A percentile compares a stretch with the other conserved stretches of the same genome.
Evolutionary conservation across 768 basidiomycete species (phyloP).

Genomic region (Suillus americanus): DNA sequence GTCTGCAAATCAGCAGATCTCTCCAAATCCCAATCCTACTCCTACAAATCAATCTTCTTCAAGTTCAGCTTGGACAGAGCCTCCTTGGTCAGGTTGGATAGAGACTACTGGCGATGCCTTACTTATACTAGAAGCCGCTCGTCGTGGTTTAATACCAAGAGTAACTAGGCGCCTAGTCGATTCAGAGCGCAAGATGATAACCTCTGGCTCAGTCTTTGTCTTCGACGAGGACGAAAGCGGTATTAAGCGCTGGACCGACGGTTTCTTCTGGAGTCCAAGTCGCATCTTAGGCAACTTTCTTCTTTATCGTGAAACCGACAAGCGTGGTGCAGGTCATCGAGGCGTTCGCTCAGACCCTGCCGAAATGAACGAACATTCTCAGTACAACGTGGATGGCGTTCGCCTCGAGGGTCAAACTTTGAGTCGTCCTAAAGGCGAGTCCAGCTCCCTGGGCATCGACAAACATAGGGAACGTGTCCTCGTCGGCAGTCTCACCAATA

Average conservation of each 20-base stretch:
- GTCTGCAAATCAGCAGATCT: constrained; percentile 32
- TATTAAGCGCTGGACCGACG: constrained; percentile 98
- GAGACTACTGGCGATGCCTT: constrained; percentile 94
- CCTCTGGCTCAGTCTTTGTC: constrained; percentile 91
- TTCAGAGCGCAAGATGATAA: constrained; percentile 90
- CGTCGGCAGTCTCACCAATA: constrained; percentile 89
- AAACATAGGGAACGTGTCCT: constrained; percentile 77
- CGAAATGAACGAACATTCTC: constrained; percentile 39
- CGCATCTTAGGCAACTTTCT: constrained; percentile 94
- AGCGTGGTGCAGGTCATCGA: constrained; percentile 66
- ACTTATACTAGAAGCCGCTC: constrained; percentile 94
- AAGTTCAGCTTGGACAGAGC: constrained; percentile 70
- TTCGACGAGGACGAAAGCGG: constrained; percentile 97
- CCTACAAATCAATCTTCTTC: constrained; percentile 32
- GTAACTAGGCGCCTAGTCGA: constrained; percentile 92
- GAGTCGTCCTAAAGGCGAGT: constrained; percentile 62
- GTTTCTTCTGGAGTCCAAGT: constrained; percentile 93
- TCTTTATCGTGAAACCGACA: constrained; percentile 93
- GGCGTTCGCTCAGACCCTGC: constrained; percentile 44
- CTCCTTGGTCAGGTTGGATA: constrained; percentile 93
- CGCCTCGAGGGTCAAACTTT: constrained; percentile 44
- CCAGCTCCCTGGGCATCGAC: constrained; percentile 51
- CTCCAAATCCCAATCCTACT: constrained; percentile 17
- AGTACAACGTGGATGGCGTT: constrained; percentile 35
- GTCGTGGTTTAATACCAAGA: constrained; percentile 85